Evolutionary conservation across 2,329 filamentous ascomycete genomes (phyloP).

Genomic region (Lachnellula cervina): DNA sequence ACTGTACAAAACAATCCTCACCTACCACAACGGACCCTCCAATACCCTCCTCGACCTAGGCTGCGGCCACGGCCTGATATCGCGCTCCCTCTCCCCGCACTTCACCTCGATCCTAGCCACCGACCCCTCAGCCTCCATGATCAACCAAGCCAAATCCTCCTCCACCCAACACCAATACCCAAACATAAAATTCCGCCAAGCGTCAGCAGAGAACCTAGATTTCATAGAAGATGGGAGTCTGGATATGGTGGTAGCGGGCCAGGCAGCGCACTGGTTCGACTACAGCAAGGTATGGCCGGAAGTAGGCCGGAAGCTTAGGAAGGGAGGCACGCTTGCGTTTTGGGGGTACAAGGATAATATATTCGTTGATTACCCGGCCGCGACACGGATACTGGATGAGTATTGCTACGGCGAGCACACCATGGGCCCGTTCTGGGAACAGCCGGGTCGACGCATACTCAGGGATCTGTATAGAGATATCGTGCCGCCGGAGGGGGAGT

Average conservation of each 20-base stretch:
- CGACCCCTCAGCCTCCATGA: constrained; percentile 56
- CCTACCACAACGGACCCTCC: constrained; percentile 43
- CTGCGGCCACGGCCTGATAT: constrained; percentile 56
- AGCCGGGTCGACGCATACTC: constrained; percentile 53
- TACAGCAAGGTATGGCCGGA: constrained; percentile 50
- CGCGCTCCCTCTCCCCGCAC: constrained; percentile 47
- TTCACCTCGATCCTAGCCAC: constrained; percentile 49
- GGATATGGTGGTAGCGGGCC: constrained; percentile 47
- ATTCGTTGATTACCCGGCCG: constrained; percentile 47
- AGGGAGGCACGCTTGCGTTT: constrained; percentile 56
- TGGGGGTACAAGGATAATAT: constrained; percentile 64
- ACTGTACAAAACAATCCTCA: constrained; percentile 50
- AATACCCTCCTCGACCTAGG: constrained; percentile 52
- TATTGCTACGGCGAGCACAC: constrained; percentile 52
- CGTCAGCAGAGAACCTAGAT: constrained; percentile 48
- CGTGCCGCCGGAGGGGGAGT: constrained; percentile 46
- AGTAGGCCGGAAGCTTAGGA: constrained; percentile 47
- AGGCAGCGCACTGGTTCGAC: constrained; percentile 65
- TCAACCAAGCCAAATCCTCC: constrained; percentile 43
- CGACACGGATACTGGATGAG: constrained; percentile 48
- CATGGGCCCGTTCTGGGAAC: constrained; percentile 57
- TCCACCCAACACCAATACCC: constrained; percentile 28
- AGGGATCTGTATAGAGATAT: constrained; percentile 48
- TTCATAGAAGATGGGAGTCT: constrained; percentile 46
- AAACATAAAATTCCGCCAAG: constrained; percentile 46